Conservation (phyloP, 257 asterid species). For the Cruciata laevipes region DNA sequence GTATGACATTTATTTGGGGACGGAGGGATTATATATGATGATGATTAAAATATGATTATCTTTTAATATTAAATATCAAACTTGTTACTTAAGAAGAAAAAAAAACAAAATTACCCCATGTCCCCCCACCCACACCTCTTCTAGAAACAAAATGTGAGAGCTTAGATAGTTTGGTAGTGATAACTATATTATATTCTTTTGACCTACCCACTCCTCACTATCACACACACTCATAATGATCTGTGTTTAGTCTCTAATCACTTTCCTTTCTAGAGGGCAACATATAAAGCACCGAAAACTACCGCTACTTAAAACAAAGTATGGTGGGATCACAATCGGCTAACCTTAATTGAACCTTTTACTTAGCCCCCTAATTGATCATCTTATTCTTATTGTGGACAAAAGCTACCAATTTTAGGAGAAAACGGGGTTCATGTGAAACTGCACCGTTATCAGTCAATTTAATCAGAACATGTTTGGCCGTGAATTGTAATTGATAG, state of each 20-base stretch:
- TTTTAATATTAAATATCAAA: no score
- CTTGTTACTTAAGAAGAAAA: neutral
- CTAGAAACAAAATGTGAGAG: neutral
- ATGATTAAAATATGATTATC: no score
- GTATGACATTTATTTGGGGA: no score
- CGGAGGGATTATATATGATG: no score
- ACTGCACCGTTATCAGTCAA: no score
- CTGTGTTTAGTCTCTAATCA: neutral
- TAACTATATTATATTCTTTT: constrained; percentile 5
- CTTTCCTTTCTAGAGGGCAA: constrained; percentile 9
- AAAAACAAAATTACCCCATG: neutral
- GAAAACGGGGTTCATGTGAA: no score
- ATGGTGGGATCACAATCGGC: constrained; percentile 25
- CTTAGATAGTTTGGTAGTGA: neutral
- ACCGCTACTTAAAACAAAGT: constrained; percentile 13
- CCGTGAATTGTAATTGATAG: no score
- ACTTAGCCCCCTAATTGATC: constrained; percentile 17
- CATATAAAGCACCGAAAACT: constrained; percentile 14
- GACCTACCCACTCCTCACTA: constrained; percentile 25
- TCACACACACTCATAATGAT: neutral
- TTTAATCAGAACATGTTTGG: no score
- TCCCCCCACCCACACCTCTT: neutral
- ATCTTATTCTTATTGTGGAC: constrained; percentile 18
- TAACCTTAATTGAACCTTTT: constrained; percentile 19
- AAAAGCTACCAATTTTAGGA: neutral